A percentile compares a stretch with the other conserved stretches of the same genome.
Conservation (phyloP, 2,329 filamentous ascomycete genomes). For the Mariannaea sp. region DNA sequence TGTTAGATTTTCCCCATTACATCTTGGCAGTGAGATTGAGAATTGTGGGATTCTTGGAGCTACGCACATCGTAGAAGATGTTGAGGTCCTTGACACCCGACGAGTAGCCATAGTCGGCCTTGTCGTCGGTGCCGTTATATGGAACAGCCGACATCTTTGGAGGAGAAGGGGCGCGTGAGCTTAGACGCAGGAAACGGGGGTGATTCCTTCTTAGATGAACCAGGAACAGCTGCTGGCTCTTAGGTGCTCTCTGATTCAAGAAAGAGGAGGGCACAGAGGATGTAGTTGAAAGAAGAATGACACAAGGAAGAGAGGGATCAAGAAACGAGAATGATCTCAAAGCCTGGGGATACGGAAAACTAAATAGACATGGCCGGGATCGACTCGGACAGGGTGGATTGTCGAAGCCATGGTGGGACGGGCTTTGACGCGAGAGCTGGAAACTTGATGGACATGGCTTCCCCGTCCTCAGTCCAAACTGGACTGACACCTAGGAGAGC, state of each 20-base stretch:
- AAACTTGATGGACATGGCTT: constrained; percentile 1
- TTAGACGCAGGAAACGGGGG: constrained; percentile 20
- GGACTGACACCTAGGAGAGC: constrained; percentile 3
- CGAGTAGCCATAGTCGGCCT: constrained; percentile 58
- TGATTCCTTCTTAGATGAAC: constrained; percentile 8
- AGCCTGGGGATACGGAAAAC: constrained; percentile 23
- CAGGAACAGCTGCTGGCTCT: constrained; percentile 5
- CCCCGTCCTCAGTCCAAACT: not conserved
- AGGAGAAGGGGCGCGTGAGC: constrained; percentile 15
- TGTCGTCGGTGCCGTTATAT: constrained; percentile 57
- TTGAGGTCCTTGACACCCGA: constrained; percentile 71
- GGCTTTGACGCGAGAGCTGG: not conserved
- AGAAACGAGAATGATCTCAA: not conserved
- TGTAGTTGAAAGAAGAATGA: constrained; percentile 6
- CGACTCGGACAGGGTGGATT: constrained; percentile 8
- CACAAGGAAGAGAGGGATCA: not conserved
- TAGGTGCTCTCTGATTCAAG: constrained; percentile 20
- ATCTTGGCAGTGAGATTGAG: not conserved
- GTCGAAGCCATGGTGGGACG: constrained; percentile 17
- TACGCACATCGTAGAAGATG: constrained; percentile 76
- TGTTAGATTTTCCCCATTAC: not conserved
- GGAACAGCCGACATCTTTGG: constrained; percentile 40
- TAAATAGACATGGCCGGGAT: constrained; percentile 25
- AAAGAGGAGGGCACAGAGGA: not conserved
- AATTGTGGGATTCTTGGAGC: not conserved